Percentiles rank a stretch among this genome's conserved stretches.
These are phyloP conservation scores for Suillus tomentosus DNA, from an alignment of 768 basidiomycete genomes.

Conservation along the genomic window DNA sequence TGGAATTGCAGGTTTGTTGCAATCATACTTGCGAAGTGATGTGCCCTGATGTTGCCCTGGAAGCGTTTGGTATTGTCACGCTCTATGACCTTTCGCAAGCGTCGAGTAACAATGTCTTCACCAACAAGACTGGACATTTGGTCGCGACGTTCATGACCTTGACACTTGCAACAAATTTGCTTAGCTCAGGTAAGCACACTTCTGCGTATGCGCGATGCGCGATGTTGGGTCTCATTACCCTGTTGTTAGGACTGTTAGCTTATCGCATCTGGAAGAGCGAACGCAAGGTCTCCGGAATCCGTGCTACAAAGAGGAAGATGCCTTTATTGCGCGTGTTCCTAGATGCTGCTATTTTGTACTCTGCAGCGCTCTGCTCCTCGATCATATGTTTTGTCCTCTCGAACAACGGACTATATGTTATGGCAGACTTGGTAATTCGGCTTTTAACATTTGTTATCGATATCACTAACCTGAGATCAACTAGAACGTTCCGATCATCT, in stretches of 20 bases:
- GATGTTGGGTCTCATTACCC: neutral
- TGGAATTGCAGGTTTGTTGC: slow-evolving; percentile 12
- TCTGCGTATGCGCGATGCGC: neutral
- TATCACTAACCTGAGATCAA: neutral
- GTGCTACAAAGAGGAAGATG: neutral
- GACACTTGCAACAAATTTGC: neutral
- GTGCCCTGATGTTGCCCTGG: neutral
- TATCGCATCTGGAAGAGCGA: neutral
- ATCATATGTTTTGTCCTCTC: slow-evolving; percentile 4
- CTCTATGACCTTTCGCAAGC: neutral
- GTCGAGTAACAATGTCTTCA: neutral
- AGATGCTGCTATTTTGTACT: slow-evolving; percentile 9
- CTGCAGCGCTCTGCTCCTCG: slow-evolving; percentile 10
- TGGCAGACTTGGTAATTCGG: slow-evolving; percentile 1
- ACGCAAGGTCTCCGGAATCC: neutral
- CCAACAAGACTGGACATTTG: neutral
- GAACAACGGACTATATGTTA: slow-evolving; percentile 10
- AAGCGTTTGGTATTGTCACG: neutral
- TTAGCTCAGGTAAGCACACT: neutral
- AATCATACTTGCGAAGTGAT: neutral
- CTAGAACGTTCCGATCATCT: slow-evolving; percentile 11
- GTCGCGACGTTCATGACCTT: neutral
- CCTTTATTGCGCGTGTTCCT: neutral
- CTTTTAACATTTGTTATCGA: neutral
- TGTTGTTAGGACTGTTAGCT: neutral